Conservation (phyloP, 2,329 filamentous ascomycete genomes). For the Fusarium sp. region DNA sequence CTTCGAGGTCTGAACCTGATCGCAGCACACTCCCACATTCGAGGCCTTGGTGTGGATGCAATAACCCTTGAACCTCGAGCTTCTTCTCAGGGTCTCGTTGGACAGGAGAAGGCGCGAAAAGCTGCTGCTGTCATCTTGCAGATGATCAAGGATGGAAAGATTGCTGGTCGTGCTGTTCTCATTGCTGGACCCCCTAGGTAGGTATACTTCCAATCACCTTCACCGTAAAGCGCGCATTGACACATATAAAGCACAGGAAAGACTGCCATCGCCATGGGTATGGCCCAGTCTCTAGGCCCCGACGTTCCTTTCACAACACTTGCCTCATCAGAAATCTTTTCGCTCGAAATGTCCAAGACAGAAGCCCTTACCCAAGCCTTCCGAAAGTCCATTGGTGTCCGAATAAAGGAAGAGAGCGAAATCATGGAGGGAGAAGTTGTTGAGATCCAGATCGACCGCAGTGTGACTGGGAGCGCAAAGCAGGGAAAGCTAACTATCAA, state of each 20-base stretch:
- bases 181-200: conserved; percentile 93
- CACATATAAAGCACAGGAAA: conserved; percentile 80
- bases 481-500: conserved; percentile 99
- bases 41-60: conserved; percentile 90
- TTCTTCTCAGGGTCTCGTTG: conserved; percentile 91
- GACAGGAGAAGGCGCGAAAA: conserved; percentile 95
- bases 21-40: conserved; percentile 97
- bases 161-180: conserved; percentile 91
- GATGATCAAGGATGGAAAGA: conserved; percentile 99
- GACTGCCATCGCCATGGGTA: conserved; percentile 98
- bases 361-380: conserved; percentile 99
- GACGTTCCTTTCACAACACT: conserved; percentile 98
- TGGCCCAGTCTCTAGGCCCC: conserved; percentile 93
- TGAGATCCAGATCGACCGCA: conserved; percentile 97
- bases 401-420: conserved; percentile 98
- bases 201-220: conserved; percentile 53
- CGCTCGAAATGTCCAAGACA: conserved; percentile 98
- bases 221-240: conserved; percentile 25
- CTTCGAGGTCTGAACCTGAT: conserved; percentile 96
- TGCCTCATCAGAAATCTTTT: conserved; percentile 96
- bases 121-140: conserved; percentile 95
- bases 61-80: conserved; percentile 88
- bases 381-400: conserved; percentile 95
- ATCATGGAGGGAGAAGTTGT: conserved; percentile 99
- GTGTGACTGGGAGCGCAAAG: conserved; percentile 95